Evolutionary conservation across 176 grass and related monocot species (phyloP), one percentile per base, ranked within the genome.

Genomic region (Echinochloa phyllopogon): DNA sequence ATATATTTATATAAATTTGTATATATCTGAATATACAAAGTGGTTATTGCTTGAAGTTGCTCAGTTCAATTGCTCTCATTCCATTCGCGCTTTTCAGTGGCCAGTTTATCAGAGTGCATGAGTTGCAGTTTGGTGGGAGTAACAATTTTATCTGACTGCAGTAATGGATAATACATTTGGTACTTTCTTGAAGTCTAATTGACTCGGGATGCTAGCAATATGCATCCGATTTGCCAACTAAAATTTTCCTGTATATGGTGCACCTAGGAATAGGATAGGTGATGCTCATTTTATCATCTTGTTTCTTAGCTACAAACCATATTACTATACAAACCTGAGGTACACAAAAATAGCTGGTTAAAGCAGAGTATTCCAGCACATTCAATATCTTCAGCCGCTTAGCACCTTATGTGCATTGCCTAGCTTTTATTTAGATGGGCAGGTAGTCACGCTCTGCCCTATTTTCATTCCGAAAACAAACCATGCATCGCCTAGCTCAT

Each of bases 131-230:
- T 88, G 43, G 33, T 77, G 29, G 55, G n/a, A 83, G 21, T 68
- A 60, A 27, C 53, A 38, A 62, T 67, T 82, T 82, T 38, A 68
- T 75, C 51, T 59, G 39, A 33, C 7, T 72, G 20, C 20, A 62
- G 16, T 72, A 21, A 25, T 29, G 33, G 15, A 53, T 76, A 27
- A 48, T 24, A 40, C 15, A 79, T 79, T 63, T 39, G 37, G 21
- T 63, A 48, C 75, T 42, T 53, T 68, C 74, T 86, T 0, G 4
- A 71, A 72, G 45, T 66, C 42, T 76, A 69, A n/a, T 69, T 82
- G n/a, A 44, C 40, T 77, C 15, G 16, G 40, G 50, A 58, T 6
- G 18, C 62, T 49, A 73, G 41, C 36, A 43, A 7, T 8, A 39
- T 52, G 62, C 4, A 41, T 68, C n/a, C 21, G 16, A 33, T 82